Evolutionary conservation across 345 rosid species (phyloP).

Genomic region (rapeseed (Brassica napus)): DNA sequence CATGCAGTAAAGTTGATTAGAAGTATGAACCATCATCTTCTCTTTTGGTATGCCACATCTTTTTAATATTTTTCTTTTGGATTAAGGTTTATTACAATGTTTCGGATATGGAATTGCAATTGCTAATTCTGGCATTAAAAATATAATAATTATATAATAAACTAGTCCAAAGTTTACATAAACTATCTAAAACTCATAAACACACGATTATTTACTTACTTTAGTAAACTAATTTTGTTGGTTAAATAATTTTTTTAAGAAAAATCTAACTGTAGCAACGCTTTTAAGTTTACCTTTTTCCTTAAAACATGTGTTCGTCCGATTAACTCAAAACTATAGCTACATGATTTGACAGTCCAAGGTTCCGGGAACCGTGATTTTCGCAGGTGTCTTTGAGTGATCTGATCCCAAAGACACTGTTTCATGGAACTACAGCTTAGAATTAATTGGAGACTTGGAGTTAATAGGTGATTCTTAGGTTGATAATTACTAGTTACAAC

Average conservation of each 20-base stretch:
- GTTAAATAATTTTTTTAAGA: background rate
- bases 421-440: background rate
- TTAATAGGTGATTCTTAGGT: constrained; percentile 1
- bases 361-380: background rate
- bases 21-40: background rate
- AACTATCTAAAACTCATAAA: background rate
- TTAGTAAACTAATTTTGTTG: background rate
- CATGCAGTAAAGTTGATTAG: background rate
- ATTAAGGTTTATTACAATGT: background rate
- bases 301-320: background rate
- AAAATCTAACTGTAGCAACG: background rate
- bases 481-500: background rate
- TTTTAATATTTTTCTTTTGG: too few relatives aligned
- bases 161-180: background rate
- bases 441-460: background rate
- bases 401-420: constrained; percentile 6
- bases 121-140: background rate
- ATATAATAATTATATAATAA: background rate
- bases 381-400: background rate
- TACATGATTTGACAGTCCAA: constrained; percentile 7
- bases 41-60: background rate
- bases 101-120: background rate
- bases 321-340: background rate
- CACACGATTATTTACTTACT: background rate
- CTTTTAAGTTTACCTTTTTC: background rate